Evolutionary conservation across 1,284 basidiomycete species (phyloP).

Genomic region (Pholiota adiposa): DNA sequence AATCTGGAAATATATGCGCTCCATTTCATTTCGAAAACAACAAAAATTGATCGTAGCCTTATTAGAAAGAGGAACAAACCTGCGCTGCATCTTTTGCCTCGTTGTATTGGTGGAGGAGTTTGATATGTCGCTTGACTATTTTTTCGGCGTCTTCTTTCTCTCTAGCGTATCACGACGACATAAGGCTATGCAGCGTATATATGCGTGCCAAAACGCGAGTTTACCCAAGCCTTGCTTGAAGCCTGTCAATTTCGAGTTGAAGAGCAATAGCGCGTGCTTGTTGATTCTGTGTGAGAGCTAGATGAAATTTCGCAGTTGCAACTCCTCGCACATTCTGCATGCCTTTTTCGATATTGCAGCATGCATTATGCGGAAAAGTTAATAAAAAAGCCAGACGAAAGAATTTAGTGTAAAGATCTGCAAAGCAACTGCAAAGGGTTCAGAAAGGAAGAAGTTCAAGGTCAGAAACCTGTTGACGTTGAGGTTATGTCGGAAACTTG

Average conservation of each 20-base stretch:
- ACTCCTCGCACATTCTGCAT: background rate
- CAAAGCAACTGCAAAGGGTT: too few species aligned
- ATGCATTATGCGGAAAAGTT: slow-evolving; percentile 12
- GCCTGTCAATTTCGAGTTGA: slow-evolving; percentile 52
- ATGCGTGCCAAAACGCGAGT: slow-evolving; percentile 16
- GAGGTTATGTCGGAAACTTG: background rate
- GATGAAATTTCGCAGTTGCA: background rate
- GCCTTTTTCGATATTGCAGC: slow-evolving; percentile 19
- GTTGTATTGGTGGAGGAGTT: slow-evolving; percentile 74
- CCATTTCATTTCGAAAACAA: background rate
- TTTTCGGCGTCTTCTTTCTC: slow-evolving; percentile 59
- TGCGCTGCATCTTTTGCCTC: slow-evolving; percentile 83
- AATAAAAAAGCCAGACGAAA: too few species aligned
- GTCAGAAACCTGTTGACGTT: too few species aligned
- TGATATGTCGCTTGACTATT: slow-evolving; percentile 72
- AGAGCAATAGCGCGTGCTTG: slow-evolving; percentile 55
- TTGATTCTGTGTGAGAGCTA: slow-evolving; percentile 49
- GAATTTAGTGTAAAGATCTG: too few species aligned
- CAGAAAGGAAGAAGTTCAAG: too few species aligned
- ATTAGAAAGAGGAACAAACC: slow-evolving; percentile 42
- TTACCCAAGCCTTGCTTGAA: slow-evolving; percentile 62
- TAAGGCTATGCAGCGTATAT: slow-evolving; percentile 14
- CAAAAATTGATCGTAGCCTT: too few species aligned
- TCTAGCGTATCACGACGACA: slow-evolving; percentile 33
- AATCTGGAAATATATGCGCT: slow-evolving; percentile 40